Conservation (phyloP, 352 stramenopile genomes). For the Phytophthora vignae region DNA sequence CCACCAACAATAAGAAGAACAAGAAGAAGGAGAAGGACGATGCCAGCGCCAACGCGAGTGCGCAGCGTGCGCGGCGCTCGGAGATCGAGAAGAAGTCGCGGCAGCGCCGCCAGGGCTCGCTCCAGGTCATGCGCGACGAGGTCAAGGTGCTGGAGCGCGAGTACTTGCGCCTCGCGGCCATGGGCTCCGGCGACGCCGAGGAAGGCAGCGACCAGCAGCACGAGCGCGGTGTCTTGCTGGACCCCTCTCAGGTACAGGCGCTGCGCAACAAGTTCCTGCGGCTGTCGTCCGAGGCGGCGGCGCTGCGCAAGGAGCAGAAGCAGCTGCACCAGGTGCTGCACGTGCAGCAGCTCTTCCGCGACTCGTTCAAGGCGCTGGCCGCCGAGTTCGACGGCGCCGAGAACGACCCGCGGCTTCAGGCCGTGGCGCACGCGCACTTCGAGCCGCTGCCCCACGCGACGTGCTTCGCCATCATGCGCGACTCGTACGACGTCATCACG, state of each 20-base stretch:
- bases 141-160: constrained; percentile 56
- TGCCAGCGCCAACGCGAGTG: background rate
- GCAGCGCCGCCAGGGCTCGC: constrained; percentile 50
- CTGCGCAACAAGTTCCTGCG: constrained; percentile 47
- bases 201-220: constrained; percentile 24
- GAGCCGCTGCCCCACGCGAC: constrained; percentile 29
- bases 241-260: constrained; percentile 34
- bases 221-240: constrained; percentile 39
- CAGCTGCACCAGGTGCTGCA: constrained; percentile 59
- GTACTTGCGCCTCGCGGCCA: constrained; percentile 45
- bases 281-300: constrained; percentile 50
- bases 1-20: constrained; percentile 6
- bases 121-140: constrained; percentile 63
- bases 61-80: constrained; percentile 51
- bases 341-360: constrained; percentile 64
- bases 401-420: constrained; percentile 30
- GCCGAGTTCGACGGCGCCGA: constrained; percentile 31
- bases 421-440: constrained; percentile 48
- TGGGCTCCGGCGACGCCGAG: constrained; percentile 6
- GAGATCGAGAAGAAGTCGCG: constrained; percentile 75
- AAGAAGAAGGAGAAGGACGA: background rate
- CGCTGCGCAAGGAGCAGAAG: constrained; percentile 59
- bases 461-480: constrained; percentile 63
- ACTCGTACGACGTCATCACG: constrained; percentile 61
- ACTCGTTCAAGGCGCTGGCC: constrained; percentile 41